Percentiles rank a stretch among this genome's conserved stretches.
Evolutionary conservation across 148 eudicot genomes (phyloP).

Genomic region (Amaranthus cruentus): DNA sequence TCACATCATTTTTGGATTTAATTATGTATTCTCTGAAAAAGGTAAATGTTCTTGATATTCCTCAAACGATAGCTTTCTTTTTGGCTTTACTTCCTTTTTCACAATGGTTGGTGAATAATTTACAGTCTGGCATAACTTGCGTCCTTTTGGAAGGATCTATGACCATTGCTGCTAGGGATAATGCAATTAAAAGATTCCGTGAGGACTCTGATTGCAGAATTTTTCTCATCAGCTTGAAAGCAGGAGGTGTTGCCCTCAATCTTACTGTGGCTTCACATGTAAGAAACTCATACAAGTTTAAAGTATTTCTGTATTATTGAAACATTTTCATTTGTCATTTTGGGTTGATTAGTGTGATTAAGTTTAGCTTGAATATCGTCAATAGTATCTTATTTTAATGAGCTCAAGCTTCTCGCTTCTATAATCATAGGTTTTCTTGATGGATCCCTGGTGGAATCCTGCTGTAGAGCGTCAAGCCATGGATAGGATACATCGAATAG

Average conservation of each 20-base stretch:
- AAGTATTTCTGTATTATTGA: background rate
- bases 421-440: constrained; percentile 70
- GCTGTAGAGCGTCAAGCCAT: constrained; percentile 93
- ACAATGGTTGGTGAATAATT: background rate
- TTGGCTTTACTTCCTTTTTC: background rate
- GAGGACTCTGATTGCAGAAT: constrained; percentile 79
- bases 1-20: constrained; percentile 88
- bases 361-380: background rate
- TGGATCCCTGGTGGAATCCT: constrained; percentile 99
- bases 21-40: constrained; percentile 74
- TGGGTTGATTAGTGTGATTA: background rate
- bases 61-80: no score
- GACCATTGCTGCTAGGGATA: constrained; percentile 77
- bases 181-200: constrained; percentile 68
- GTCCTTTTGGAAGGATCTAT: constrained; percentile 84
- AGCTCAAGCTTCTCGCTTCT: background rate
- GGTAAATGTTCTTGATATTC: constrained; percentile 29
- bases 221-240: constrained; percentile 91
- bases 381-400: background rate
- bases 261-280: constrained; percentile 98
- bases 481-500: constrained; percentile 92
- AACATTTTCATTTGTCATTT: background rate
- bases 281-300: constrained; percentile 24
- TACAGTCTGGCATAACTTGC: constrained; percentile 80
- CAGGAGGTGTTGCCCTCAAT: constrained; percentile 97